Base-by-base conservation (phyloP, 2,329 filamentous ascomycete species). In the Phaeosphaeriaceae sp. region DNA sequence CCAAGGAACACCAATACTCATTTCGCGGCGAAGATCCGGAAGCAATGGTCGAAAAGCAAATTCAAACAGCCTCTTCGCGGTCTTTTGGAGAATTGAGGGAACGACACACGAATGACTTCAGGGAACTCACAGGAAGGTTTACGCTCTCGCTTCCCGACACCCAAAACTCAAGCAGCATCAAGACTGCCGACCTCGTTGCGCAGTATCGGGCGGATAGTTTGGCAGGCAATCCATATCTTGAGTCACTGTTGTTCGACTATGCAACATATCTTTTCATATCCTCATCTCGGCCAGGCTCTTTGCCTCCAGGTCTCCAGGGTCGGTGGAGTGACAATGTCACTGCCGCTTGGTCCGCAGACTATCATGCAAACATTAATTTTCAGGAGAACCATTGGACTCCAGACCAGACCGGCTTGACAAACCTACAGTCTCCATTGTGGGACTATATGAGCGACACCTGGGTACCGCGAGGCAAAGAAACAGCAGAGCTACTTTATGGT, bases 381-480 rank as follows among this genome's bases (percentile, higher is more conserved):
- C 81, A 86, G 54, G 85, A 85, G 83, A 85, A 85, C 50, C 78
- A 85, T 56, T 86, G 83, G 83, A 60, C 70, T 1, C 76, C 78
- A 2, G 81, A 83, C 28, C 76, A 81, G 43, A 82, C 80, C 0
- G 81, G 81, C 0, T 67, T 84, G 0, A 75, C 74, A 0, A 68
- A 68, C 1, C 72, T 81, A 1, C 75, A 81, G 38, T 62, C 67
- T 0, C 75, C 79, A 0, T 64, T 83, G 0, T 85, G 79, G 76
- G 68, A 79, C 6, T 83, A 81, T 46, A 83, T 86, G 68, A 54
- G 70, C 4, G 67, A 82, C 15, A 84, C 75, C 0, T 83, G 81
- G 80, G 76, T 78, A 0, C 80, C 81, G 0, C 74, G 81, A 0
- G 83, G 83, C 0, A 69, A 70, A 0, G 79, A 80, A 45, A 84